These are phyloP conservation scores for Fusarium heterosporum DNA, from an alignment of 2,329 filamentous ascomycete species.

Conservation along the genomic window DNA sequence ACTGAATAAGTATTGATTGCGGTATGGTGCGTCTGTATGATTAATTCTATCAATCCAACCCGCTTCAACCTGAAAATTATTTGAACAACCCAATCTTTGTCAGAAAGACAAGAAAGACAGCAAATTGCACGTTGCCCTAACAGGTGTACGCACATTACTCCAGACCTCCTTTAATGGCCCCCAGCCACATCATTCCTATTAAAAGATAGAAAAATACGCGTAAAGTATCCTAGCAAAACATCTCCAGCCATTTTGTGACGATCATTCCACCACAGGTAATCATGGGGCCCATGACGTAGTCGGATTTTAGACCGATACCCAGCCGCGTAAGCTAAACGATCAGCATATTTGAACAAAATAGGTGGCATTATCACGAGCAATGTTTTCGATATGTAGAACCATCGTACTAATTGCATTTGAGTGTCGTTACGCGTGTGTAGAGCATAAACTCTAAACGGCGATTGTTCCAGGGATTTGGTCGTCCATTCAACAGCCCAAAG, in stretches of 20 bases:
- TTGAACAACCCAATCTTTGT: no score
- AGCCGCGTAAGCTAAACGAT: slow-evolving; percentile 22
- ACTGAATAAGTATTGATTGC: no score
- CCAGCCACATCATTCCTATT: no score
- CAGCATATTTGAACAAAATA: background rate
- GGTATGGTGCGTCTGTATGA: no score
- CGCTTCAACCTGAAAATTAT: no score
- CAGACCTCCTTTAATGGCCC: no score
- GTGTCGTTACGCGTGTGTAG: background rate
- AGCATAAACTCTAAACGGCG: background rate
- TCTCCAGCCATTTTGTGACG: background rate
- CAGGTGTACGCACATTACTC: no score
- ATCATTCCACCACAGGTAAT: background rate
- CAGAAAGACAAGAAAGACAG: no score
- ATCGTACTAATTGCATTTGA: background rate
- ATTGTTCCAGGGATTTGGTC: slow-evolving; percentile 9
- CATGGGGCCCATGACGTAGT: slow-evolving; percentile 25
- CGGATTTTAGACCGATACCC: background rate
- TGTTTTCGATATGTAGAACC: background rate
- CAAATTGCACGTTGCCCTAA: no score
- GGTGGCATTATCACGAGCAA: background rate
- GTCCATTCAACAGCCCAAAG: slow-evolving; percentile 26
- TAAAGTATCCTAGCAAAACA: no score
- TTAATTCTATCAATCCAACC: no score
- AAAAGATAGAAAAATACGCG: no score